Evolutionary conservation across 1,139 yeast species (phyloP).

Genomic region (Taphrina communis): DNA sequence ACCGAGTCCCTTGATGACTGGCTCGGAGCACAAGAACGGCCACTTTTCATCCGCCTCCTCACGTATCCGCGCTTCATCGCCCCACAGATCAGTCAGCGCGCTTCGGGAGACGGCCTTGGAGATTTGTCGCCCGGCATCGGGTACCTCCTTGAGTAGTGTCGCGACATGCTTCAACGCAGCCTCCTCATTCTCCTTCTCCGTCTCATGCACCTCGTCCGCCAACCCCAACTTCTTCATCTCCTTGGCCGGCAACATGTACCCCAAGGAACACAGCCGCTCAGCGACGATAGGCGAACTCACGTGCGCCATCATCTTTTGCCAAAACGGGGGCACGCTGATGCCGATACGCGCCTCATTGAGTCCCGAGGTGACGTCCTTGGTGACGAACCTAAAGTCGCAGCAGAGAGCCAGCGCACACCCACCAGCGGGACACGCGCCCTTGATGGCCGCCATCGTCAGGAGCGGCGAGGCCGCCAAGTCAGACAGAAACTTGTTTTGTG

Average conservation of each 20-base stretch:
- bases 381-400: slow-evolving; percentile 29
- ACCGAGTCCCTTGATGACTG: slow-evolving; percentile 35
- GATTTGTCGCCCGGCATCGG: slow-evolving; percentile 35
- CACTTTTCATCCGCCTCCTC: slow-evolving; percentile 32
- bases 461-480: slow-evolving; percentile 22
- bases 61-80: slow-evolving; percentile 24
- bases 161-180: slow-evolving; percentile 10
- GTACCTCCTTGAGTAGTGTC: slow-evolving; percentile 23
- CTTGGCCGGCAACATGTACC: slow-evolving; percentile 25
- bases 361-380: slow-evolving; percentile 26
- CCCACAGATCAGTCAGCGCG: slow-evolving; percentile 27
- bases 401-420: slow-evolving; percentile 38
- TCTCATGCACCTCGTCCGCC: slow-evolving; percentile 26
- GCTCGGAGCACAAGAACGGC: slow-evolving; percentile 37
- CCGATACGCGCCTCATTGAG: slow-evolving; percentile 39
- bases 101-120: slow-evolving; percentile 25
- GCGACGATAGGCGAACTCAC: slow-evolving; percentile 22
- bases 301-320: slow-evolving; percentile 40
- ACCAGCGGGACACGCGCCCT: slow-evolving; percentile 41
- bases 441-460: slow-evolving; percentile 36
- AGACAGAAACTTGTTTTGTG: slow-evolving; percentile 28
- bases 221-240: slow-evolving; percentile 17
- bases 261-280: slow-evolving; percentile 34
- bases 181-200: slow-evolving; percentile 26
- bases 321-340: slow-evolving; percentile 34